Base-by-base conservation (phyloP, 2,329 filamentous ascomycete species). In the Cadophora sp. region DNA sequence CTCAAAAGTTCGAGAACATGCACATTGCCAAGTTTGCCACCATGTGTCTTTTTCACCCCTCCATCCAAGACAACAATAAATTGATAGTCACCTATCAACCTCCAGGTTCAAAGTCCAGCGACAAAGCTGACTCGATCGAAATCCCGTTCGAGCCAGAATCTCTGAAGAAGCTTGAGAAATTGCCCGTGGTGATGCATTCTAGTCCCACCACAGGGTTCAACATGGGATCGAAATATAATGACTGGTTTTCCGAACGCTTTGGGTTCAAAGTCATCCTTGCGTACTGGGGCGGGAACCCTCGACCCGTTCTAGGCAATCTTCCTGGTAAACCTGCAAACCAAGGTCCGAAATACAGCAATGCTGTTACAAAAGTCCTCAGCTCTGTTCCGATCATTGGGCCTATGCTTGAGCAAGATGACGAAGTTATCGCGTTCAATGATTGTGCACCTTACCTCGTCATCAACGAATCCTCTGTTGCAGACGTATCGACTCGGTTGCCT, bases 391-490 rank as follows among this genome's bases (percentile, higher is more conserved):
- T 75, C 16, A 31, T 69, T 58, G 69, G 73, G 24, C 66, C 60
- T 27, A 55, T 72, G 24, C 4, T 76, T 3, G 51, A 40, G 48
- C 24, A 65, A 40, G 69, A 68, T 5, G 79, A 83, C 14, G 81
- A 83, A 43, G 85, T 82, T 75, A 84, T 95, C 53, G 87, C 86
- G 1, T 96, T 95, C 79, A 87, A 89, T 48, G 92, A 96, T 79
- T 87, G 87, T 71, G 92, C 92, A 0, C 91, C 92, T 0, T 92
- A 91, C 77, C 85, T 97, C 16, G 79, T 97, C 27, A 85, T 90
- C 5, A 92, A 89, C 0, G 84, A 89, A 69, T 85, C 87, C 1
- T 96, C 92, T 0, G 84, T 94, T n/a, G 79, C 83, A 24, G 84
- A 92, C 73, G 86, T 97, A 58, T 87, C 86, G 40, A 77, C 77